Percentiles rank a stretch among this genome's conserved stretches.
Evolutionary conservation across 805 yeast genomes (phyloP).

Genomic region (Yamadazyma laniorum): DNA sequence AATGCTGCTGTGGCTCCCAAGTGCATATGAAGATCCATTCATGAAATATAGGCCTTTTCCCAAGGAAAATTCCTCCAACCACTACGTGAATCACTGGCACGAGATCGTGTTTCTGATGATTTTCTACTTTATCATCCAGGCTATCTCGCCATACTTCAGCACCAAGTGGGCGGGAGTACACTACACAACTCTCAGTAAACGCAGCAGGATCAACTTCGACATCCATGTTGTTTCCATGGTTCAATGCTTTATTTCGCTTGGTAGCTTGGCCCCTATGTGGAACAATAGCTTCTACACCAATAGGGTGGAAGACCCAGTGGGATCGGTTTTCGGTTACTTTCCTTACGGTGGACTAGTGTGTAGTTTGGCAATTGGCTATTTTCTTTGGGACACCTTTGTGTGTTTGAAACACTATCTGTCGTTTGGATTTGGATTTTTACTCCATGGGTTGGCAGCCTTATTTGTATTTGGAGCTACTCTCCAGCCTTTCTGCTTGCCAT

Average conservation of each 20-base stretch:
- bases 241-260: conserved; percentile 69
- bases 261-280: conserved; percentile 62
- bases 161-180: conserved; percentile 47
- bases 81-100: conserved; percentile 63
- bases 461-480: conserved; percentile 65
- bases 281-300: conserved; percentile 48
- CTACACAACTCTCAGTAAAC: conserved; percentile 48
- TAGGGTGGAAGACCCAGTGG: conserved; percentile 39
- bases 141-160: conserved; percentile 52
- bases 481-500: conserved; percentile 74
- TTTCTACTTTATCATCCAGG: conserved; percentile 58
- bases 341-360: conserved; percentile 76
- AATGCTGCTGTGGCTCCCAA: neutral
- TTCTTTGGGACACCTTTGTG: conserved; percentile 82
- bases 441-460: conserved; percentile 83
- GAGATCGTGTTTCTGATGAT: conserved; percentile 62
- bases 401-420: conserved; percentile 61
- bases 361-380: conserved; percentile 78
- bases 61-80: conserved; percentile 36
- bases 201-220: conserved; percentile 71
- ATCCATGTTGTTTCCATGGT: conserved; percentile 88
- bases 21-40: conserved; percentile 39
- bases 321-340: conserved; percentile 57
- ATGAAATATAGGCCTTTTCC: conserved; percentile 48
- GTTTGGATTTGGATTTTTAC: conserved; percentile 78